Base-by-base conservation (phyloP, 2,329 filamentous ascomycete genomes). In the Fusarium nisikadoi region DNA sequence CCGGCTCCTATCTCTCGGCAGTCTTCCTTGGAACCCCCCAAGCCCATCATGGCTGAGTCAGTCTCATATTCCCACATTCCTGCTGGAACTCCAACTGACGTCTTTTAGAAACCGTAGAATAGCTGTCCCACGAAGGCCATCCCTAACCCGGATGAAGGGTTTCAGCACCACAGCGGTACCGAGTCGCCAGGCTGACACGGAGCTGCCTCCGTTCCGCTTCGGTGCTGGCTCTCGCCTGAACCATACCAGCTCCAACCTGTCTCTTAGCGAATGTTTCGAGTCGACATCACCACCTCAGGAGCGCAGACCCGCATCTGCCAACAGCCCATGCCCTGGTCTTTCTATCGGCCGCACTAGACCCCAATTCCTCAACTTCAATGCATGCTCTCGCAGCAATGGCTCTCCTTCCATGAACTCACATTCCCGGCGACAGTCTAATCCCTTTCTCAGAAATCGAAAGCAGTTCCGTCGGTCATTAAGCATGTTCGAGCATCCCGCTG, bases 401-500 rank as follows among this genome's bases (percentile, higher is more conserved):
- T 97, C 94, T 19, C 94, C 95, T 62, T 70, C 62, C 38, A 88
- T 92, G 69, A 87, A 87, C 65, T 86, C 85, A 66, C 92, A 95
- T 75, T 84, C 91, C 62, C 91, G 94, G 71, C 94, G 95, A 73
- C 87, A 85, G 68, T 92, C 89, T 53, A 94, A 91, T 80, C 92
- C 88, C 62, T 89, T 93, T 73, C 85, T 90, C 76, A 90, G 94
- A 69, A 93, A 93, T 47, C 90, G 95, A 73, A 97, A 97, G 79
- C 93, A 96, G 80, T 95, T 95, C 79, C 91, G 96, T 68, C 91
- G 96, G 73, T 97, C 95, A 29, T 85, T 98, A 79, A 98, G 96
- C 87, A 99, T 99, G 96, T 99, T 97, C 83, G 95, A 98, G 84
- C 91, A 93, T 80, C 93, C 95, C 7, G 93, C 90, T 73, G 96